Evolutionary conservation across 345 rosid species (phyloP), one percentile per base, ranked within the genome.

Genomic region (Moricandia arvensis): DNA sequence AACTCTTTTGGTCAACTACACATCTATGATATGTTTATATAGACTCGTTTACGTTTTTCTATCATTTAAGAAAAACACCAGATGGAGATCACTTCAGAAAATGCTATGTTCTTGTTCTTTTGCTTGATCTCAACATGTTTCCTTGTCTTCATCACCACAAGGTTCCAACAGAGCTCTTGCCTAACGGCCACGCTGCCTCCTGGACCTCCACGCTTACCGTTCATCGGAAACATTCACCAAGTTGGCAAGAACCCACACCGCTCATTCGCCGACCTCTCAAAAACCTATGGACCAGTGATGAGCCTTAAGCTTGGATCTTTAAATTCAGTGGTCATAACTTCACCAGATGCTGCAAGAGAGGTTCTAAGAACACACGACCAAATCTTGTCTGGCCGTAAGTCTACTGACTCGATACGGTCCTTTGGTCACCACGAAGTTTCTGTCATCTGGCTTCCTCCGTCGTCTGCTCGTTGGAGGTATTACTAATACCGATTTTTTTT

Each of bases 61-160:
- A 27, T 27, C 29, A 27, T 3, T 27, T 27, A n/a, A n/a, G 29
- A 38, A 3, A 38, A 38, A 10, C 45, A 38, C 3, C 45, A 38
- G 13, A 38, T 38, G 45, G 45, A 38, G 13, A 72, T 49, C 13
- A 49, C 21, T 49, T 62, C 8, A 35, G 37, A 55, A 66, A 18
- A 60, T 29, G 35, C 26, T 66, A 10, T 71, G 61, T 59, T 62
- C 30, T 31, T 73, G 15, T 8, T 75, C 72, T 60, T 60, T 71
- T 74, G 87, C 53, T 81, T 84, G 66, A 72, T 81, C 21, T 81
- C 80, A 84, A 82, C 86, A 78, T 85, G 74, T 76, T 73, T 75
- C 69, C 55, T 37, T 53, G 33, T 79, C 75, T 72, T 67, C 61
- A 13, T 17, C 30, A 51, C 83, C 79, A 74, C 15, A 55, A 70